Base-by-base conservation (phyloP, 306 rosid species). In the Herpetospermum pedunculosum region DNA sequence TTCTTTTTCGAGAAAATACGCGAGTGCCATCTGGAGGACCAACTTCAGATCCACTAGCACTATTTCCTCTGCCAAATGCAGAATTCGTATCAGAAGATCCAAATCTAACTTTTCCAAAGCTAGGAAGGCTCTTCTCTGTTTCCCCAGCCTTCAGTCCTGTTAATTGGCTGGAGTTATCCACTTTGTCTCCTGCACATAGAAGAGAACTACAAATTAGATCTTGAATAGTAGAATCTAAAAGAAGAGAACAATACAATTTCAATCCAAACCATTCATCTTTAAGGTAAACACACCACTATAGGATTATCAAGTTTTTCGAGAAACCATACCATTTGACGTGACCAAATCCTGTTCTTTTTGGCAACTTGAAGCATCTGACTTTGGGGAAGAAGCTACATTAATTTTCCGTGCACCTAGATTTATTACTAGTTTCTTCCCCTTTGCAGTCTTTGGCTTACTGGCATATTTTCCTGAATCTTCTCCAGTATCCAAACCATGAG, bases 391-490 rank as follows among this genome's bases (percentile, higher is more conserved):
- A 63, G 96, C 84, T 63, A 88, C 84, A 34, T 91, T 95, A 78
- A 95, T 89, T 81, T 95, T 95, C 23, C 96, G 85, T 34, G 97
- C 80, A 34, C 97, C 99, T 43, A 95, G 78, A 77, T 91, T 95
- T 62, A 95, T 95, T 15, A 95, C 99, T 59, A 95, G 75, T 85
- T 95, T 95, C 85, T 91, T 89, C 77, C 96, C 96, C 79, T 88
- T 95, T 50, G 83, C 87, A 54, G 85, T 78, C 75, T 83, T 89
- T 77, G 87, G 79, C 77, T 84, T 88, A 75, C 80, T 84, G 65
- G 81, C 63, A 25, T 6, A 85, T 85, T 88, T 91, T 73, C 88
- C 90, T 76, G 81, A 65, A 78, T 95, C 97, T 62, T 88, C 99
- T 80, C 83, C 96, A 77, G 86, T 80, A 69, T 85, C 91, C 76